These are phyloP conservation scores for Apiosordaria backusii DNA, from an alignment of 495 filamentous ascomycete species.

Conservation along the genomic window DNA sequence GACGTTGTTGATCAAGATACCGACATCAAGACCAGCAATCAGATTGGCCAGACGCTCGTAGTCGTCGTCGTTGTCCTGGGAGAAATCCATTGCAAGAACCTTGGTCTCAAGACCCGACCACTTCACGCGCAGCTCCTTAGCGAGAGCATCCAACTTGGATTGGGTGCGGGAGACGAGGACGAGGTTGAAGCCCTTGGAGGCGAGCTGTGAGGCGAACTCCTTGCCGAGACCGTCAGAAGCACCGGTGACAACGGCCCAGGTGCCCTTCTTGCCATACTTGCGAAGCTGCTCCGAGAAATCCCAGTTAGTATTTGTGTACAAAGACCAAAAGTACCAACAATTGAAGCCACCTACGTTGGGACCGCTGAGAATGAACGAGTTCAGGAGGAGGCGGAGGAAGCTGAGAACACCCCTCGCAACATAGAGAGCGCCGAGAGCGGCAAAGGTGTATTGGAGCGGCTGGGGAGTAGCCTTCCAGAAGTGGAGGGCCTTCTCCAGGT, in stretches of 20 bases:
- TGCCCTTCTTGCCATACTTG: slow-evolving; percentile 86
- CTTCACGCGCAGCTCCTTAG: slow-evolving; percentile 67
- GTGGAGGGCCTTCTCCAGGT: slow-evolving; percentile 39
- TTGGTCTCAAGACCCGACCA: slow-evolving; percentile 64
- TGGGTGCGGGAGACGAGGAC: slow-evolving; percentile 90
- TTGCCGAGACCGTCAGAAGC: slow-evolving; percentile 97
- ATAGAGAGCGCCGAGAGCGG: slow-evolving; percentile 57
- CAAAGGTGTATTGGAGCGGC: slow-evolving; percentile 35
- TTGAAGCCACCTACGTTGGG: slow-evolving; percentile 46
- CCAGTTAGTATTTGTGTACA: not conserved
- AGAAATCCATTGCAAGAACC: slow-evolving; percentile 86
- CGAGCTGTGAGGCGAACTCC: slow-evolving; percentile 89
- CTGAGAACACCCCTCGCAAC: slow-evolving; percentile 54
- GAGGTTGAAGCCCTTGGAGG: slow-evolving; percentile 87
- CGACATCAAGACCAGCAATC: slow-evolving; percentile 70
- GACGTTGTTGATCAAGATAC: slow-evolving; percentile 95
- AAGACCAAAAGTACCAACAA: slow-evolving; percentile 4
- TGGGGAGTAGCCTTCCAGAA: slow-evolving; percentile 38
- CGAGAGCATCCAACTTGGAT: slow-evolving; percentile 77
- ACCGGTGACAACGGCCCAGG: slow-evolving; percentile 92
- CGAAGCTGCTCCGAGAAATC: slow-evolving; percentile 57
- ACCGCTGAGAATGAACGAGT: slow-evolving; percentile 70
- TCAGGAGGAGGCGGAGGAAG: slow-evolving; percentile 63
- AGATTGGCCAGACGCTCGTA: slow-evolving; percentile 67
- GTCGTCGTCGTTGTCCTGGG: slow-evolving; percentile 68